Evolutionary conservation across 139 green algal genomes (phyloP), one percentile per base, ranked within the genome.

Genomic region (Haematococcus lacustris): DNA sequence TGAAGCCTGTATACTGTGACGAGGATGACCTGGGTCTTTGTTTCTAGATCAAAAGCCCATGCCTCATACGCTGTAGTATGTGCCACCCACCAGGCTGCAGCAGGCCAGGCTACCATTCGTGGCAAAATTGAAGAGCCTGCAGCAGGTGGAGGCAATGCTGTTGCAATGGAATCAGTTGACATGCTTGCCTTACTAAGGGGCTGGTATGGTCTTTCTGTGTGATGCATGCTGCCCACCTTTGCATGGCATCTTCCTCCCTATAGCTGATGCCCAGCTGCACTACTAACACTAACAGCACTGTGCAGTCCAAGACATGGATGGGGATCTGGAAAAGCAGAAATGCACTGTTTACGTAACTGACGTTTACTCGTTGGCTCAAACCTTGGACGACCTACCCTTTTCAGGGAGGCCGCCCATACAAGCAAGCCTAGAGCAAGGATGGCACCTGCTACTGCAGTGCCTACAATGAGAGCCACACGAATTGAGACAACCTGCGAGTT

Each of bases 241-340:
- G 30, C 5, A 66, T 66, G 3, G 38, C 30, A 32, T 66, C 28
- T 13, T 66, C 59, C 59, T 66, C 3, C 21, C 30, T 6, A 13
- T 66, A 66, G 25, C 23, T 38, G 3, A 66, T 13, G 4, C 59
- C 59, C 59, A 66, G 59, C n/a, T 66, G 59, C 59, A 66, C 59
- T 5, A 39, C 59, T 13, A 66, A 13, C 30, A 6, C 28, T 32
- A 66, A 13, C 30, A 38, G 59, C 30, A 66, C 3, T 3, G 59
- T 32, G 28, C 30, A 28, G 53, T 53, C 43, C 43, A 53, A 17
- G 9, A 53, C 9, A 17, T 53, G 17, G 9, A 53, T 17, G 43
- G 43, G 43, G 9, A 17, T 53, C 43, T 53, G 43, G 9, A 53
- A 17, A 9, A 9, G 43, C 43, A 17, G 9, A 53, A 17, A 53